Evolutionary conservation across 2,329 filamentous ascomycete species (phyloP).

Genomic region (Diplodia intermedia): DNA sequence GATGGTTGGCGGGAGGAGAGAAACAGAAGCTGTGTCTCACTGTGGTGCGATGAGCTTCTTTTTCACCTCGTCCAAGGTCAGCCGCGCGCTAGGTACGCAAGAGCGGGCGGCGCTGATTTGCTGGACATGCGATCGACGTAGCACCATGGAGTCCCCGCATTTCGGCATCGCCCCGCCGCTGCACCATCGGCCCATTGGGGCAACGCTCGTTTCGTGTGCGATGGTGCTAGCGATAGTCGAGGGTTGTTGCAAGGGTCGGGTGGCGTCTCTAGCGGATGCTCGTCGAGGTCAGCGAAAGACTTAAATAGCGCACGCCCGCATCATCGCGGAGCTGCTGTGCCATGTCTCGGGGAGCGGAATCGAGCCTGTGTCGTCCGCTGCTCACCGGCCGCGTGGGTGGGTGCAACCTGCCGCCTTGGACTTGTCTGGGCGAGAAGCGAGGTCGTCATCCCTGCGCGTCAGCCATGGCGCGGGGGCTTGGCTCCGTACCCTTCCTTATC

Average conservation of each 20-base stretch:
- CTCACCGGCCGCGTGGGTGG: not conserved
- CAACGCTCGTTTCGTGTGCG: not conserved
- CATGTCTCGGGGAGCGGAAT: not conserved
- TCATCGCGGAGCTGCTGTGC: not conserved
- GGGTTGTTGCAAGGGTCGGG: not conserved
- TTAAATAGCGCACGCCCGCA: slow-evolving; percentile 1
- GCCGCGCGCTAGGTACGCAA: not conserved
- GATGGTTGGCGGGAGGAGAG: not conserved
- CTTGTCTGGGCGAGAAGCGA: not conserved
- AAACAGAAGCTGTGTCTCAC: not conserved
- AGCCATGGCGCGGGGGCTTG: not conserved
- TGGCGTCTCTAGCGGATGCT: not conserved
- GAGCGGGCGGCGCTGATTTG: not conserved
- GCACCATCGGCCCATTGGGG: not conserved
- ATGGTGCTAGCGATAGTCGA: slow-evolving; percentile 1
- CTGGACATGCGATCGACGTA: slow-evolving; percentile 2
- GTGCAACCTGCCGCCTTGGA: not conserved
- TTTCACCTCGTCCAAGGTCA: not conserved
- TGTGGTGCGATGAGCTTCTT: slow-evolving; percentile 1
- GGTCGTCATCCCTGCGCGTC: not conserved
- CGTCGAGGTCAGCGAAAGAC: not conserved
- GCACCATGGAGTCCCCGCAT: slow-evolving; percentile 2
- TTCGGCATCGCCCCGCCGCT: slow-evolving; percentile 13
- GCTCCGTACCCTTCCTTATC: not conserved
- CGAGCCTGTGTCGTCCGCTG: not conserved